These are phyloP conservation scores for Fistulifera pelliculosa DNA, from an alignment of 108 stramenopile species.

Conservation along the genomic window DNA sequence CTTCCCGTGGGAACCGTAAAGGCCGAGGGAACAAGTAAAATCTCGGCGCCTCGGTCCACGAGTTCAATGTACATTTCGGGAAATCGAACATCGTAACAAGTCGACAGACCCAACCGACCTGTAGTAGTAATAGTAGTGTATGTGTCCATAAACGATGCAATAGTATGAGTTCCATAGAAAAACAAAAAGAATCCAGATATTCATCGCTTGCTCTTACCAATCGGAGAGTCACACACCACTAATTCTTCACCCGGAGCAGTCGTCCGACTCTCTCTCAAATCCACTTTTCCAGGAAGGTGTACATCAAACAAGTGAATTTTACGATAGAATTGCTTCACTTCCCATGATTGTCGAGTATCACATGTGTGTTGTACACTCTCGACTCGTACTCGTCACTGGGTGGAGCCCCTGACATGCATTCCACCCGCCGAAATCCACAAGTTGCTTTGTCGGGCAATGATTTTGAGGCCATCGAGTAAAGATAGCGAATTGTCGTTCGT, in stretches of 20 bases:
- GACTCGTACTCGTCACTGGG: no score
- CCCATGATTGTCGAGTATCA: conserved; percentile 80
- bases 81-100: conserved; percentile 96
- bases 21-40: conserved; percentile 86
- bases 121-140: no score
- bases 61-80: conserved; percentile 76
- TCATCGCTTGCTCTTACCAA: conserved; percentile 47
- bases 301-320: conserved; percentile 98
- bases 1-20: conserved; percentile 95
- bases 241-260: conserved; percentile 72
- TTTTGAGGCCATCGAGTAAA: conserved; percentile 54
- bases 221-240: conserved; percentile 77
- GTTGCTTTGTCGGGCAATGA: conserved; percentile 45
- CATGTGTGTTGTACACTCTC: conserved; percentile 90
- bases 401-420: conserved; percentile 61
- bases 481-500: conserved; percentile 19
- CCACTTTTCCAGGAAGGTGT: conserved; percentile 61
- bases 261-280: conserved; percentile 66
- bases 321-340: conserved; percentile 51
- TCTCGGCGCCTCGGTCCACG: conserved; percentile 55
- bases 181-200: no score
- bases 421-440: conserved; percentile 83
- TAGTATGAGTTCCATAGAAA: no score
- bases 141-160: no score
- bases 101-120: conserved; percentile 74